A percentile compares a stretch with the other conserved stretches of the same genome.
These are phyloP conservation scores for Rhizopogon rudus DNA, from an alignment of 768 basidiomycete genomes.

Conservation along the genomic window DNA sequence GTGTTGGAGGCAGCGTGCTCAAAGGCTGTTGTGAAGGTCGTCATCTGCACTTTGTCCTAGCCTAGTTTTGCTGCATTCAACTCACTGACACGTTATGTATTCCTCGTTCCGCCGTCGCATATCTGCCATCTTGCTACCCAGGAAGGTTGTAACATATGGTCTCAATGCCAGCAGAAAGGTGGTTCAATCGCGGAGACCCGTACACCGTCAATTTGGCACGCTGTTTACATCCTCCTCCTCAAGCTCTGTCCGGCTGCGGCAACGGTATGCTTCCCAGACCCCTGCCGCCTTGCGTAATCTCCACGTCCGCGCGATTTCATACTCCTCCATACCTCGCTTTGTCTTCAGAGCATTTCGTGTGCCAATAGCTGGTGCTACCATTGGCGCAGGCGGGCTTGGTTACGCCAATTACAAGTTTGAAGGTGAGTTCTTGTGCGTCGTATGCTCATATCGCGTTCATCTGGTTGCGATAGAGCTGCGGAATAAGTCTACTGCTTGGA, in stretches of 20 bases:
- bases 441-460: neutral
- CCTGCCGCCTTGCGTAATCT: conserved; percentile 52
- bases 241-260: conserved; percentile 39
- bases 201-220: conserved; percentile 56
- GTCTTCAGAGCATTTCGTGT: conserved; percentile 84
- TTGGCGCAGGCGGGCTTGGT: conserved; percentile 87
- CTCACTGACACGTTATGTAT: conserved; percentile 31
- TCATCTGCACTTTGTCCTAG: neutral
- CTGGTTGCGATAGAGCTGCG: conserved; percentile 52
- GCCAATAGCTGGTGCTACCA: conserved; percentile 82
- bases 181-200: conserved; percentile 32
- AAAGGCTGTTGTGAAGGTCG: neutral
- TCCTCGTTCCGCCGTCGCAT: conserved; percentile 37
- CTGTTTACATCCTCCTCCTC: conserved; percentile 36
- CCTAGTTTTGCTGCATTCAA: neutral
- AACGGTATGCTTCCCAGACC: conserved; percentile 39
- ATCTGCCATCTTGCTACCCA: conserved; percentile 24
- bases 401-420: conserved; percentile 98
- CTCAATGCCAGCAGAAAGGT: conserved; percentile 37
- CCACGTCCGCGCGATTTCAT: conserved; percentile 75
- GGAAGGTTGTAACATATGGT: conserved; percentile 53
- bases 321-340: conserved; percentile 85
- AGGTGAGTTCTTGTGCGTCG: conserved; percentile 43
- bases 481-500: conserved; percentile 63
- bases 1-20: neutral